Conservation (phyloP, 192 early-diverging fungal genomes). For the Diversispora eburnea region DNA sequence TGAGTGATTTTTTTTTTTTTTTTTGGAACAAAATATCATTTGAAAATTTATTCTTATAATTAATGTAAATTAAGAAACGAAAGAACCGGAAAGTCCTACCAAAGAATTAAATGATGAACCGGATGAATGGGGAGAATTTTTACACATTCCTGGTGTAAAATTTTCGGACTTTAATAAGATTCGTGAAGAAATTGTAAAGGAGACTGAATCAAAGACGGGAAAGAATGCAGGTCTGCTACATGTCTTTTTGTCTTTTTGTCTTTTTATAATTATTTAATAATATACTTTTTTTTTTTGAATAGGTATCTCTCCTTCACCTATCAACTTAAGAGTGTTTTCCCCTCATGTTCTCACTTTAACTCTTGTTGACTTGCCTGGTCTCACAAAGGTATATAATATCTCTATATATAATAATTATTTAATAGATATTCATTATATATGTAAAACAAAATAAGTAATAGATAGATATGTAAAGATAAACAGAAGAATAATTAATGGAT, state of each 20-base stretch:
- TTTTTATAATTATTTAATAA: neutral
- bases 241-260: neutral
- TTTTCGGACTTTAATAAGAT: constrained; percentile 97
- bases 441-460: no score
- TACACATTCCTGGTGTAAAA: constrained; percentile 96
- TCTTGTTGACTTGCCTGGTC: constrained; percentile 96
- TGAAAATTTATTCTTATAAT: no score
- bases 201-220: constrained; percentile 87
- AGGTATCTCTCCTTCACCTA: constrained; percentile 93
- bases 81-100: neutral
- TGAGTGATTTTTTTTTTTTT: no score
- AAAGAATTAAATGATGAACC: constrained; percentile 50
- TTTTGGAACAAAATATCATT: no score
- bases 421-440: neutral
- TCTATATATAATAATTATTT: neutral
- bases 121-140: constrained; percentile 98
- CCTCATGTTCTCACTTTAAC: constrained; percentile 99
- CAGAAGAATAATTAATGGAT: no score
- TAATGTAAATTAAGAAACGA: no score
- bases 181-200: constrained; percentile 80
- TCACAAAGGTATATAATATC: constrained; percentile 72
- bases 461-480: no score
- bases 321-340: constrained; percentile 96
- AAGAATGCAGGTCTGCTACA: constrained; percentile 57
- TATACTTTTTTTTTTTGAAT: constrained; percentile 8